A percentile compares a stretch with the other conserved stretches of the same genome.
These are phyloP conservation scores for Suillus cothurnatus DNA, from an alignment of 768 basidiomycete species.

Conservation along the genomic window DNA sequence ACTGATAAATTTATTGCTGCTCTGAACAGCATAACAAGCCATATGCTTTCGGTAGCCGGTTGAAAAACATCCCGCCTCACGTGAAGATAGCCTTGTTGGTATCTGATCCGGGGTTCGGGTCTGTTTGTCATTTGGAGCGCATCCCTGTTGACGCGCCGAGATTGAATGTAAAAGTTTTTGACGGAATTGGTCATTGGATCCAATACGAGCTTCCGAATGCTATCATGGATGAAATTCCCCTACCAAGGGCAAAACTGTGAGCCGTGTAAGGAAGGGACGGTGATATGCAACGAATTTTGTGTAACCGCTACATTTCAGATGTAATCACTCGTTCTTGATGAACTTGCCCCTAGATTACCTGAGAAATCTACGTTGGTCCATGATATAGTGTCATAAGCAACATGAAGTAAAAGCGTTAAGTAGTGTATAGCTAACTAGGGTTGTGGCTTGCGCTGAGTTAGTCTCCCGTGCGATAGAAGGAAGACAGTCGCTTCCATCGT, in stretches of 20 bases:
- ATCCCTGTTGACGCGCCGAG: conserved; percentile 10
- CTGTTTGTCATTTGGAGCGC: not conserved
- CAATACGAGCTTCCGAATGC: conserved; percentile 17
- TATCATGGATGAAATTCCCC: conserved; percentile 12
- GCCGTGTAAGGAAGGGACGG: not conserved
- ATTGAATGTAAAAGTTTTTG: conserved; percentile 12
- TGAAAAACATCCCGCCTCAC: not conserved
- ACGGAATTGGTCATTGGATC: conserved; percentile 19
- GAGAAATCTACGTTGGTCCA: not conserved
- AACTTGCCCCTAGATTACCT: not conserved
- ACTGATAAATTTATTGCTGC: not conserved
- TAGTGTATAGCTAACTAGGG: not conserved
- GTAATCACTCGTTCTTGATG: not conserved
- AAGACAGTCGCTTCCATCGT: not conserved
- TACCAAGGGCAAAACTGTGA: not conserved
- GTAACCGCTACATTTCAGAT: not conserved
- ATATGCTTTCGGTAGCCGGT: conserved; percentile 7
- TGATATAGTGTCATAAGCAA: not conserved
- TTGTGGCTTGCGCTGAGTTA: not conserved
- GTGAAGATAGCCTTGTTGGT: conserved; percentile 2
- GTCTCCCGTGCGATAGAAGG: not conserved
- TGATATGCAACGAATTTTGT: not conserved
- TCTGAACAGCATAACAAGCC: conserved; percentile 2
- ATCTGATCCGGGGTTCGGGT: conserved; percentile 1
- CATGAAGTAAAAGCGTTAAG: not conserved